Base-by-base conservation (phyloP, 2,329 filamentous ascomycete genomes). In the Xylariaceae sp. region DNA sequence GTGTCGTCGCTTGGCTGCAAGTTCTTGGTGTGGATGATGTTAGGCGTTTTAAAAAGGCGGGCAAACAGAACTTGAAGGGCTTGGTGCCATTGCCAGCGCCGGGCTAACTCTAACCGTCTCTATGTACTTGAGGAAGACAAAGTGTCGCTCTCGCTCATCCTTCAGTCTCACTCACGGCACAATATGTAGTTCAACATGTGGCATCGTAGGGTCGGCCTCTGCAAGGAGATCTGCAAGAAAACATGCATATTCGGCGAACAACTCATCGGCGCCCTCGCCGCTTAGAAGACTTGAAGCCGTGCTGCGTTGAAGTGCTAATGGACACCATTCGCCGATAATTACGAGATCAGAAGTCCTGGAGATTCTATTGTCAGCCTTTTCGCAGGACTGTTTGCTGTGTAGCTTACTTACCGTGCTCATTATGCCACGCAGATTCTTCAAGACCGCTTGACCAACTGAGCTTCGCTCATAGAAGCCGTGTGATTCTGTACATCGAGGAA, bases 271-370 rank as follows among this genome's bases (percentile, higher is more conserved):
- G 11, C 55, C 55, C 42, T 58, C 55, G 15, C 55, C 55, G 19
- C 49, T 58, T 7, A 56, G 47, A 11, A 58, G 54, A 53, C 47
- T 56, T 76, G 59, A 74, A 70, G 2, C 73, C 73, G 5, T 66
- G 59, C 17, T 72, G 27, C 65, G 67, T 6, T 71, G 68, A 2
- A 73, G 56, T 44, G 70, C 67, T 4, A 71, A 73, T 17, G 77
- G 61, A 15, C 71, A 68, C 48, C 67, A 72, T 47, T 75, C 75
- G 31, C 71, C 75, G 19, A 78, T 66, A 39, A 66, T 73, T 53
- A 76, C 75, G 22, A 78, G 67, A 55, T 79, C 75, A 3, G 62
- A 51, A 1, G 32, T 54, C 65, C 63, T n/a, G n/a, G n/a, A n/a
- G n/a, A n/a, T n/a, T n/a, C n/a, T n/a, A n/a, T n/a, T n/a, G n/a